These are phyloP conservation scores for Turnera subulata DNA, from an alignment of 345 rosid species.

Conservation along the genomic window DNA sequence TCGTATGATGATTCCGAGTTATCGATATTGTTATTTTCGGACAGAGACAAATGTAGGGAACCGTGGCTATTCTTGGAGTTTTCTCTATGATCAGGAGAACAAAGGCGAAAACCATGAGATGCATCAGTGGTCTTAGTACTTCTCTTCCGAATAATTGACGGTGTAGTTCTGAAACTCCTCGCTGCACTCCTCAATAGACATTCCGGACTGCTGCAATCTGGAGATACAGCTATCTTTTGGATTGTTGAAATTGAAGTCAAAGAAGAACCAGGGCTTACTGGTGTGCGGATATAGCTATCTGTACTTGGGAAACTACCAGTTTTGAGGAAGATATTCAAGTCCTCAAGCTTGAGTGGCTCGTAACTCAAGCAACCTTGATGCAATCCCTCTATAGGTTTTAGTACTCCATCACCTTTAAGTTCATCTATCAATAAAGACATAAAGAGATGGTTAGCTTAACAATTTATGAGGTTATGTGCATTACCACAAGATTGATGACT, in stretches of 20 bases:
- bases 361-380: constrained; percentile 3
- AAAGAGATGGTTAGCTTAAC: too few species aligned
- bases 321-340: too few species aligned
- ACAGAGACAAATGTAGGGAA: background rate
- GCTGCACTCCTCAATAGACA: constrained; percentile 13
- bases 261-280: constrained; percentile 2
- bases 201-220: constrained; percentile 4
- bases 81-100: background rate
- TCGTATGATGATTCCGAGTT: background rate
- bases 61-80: background rate
- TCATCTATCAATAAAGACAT: constrained; percentile 1
- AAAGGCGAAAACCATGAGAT: background rate
- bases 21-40: background rate
- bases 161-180: constrained; percentile 7
- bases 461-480: too few species aligned
- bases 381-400: background rate
- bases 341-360: too few species aligned
- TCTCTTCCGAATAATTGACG: constrained; percentile 19
- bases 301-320: too few species aligned
- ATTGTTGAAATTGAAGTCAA: background rate
- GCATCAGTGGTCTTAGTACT: background rate
- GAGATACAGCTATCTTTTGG: background rate
- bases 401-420: background rate
- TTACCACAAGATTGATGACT: too few species aligned
- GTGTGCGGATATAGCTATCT: background rate